A percentile compares a stretch with the other conserved stretches of the same genome.
Evolutionary conservation across 768 basidiomycete species (phyloP).

Genomic region (Podaxis pistillaris): DNA sequence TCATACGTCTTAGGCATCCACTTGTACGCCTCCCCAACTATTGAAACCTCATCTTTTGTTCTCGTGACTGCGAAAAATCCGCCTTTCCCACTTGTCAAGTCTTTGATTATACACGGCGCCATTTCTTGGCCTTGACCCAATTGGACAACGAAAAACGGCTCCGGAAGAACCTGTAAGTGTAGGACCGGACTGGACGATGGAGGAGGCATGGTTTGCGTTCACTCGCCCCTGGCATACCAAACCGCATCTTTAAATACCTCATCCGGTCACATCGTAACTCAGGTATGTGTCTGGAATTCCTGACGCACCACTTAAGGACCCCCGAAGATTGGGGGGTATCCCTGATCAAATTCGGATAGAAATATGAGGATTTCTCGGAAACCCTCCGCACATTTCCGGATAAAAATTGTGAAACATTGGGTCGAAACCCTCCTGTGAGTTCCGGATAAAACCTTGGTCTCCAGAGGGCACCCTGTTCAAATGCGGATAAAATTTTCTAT

Average conservation of each 20-base stretch:
- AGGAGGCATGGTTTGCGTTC: slow-evolving; percentile 33
- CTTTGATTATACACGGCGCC: slow-evolving; percentile 32
- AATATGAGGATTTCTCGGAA: too few relatives aligned
- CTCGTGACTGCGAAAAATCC: slow-evolving; percentile 55
- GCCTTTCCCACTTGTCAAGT: slow-evolving; percentile 24
- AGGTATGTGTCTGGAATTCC: background rate
- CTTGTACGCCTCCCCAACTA: slow-evolving; percentile 46
- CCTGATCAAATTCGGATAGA: too few relatives aligned
- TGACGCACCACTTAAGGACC: background rate
- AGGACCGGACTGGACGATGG: slow-evolving; percentile 45
- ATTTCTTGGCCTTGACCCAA: slow-evolving; percentile 35
- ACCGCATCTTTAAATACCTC: background rate
- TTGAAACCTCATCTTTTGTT: slow-evolving; percentile 59
- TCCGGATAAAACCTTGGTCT: too few relatives aligned
- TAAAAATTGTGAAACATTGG: too few relatives aligned
- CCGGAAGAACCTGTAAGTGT: slow-evolving; percentile 42
- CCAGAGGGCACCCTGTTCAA: too few relatives aligned
- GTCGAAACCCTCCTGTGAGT: too few relatives aligned
- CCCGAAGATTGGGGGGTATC: too few relatives aligned
- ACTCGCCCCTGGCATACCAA: background rate
- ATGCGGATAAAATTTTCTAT: too few relatives aligned
- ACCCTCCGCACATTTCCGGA: too few relatives aligned
- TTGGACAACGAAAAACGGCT: slow-evolving; percentile 46
- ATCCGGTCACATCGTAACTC: background rate
- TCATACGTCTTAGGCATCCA: slow-evolving; percentile 33